Base-by-base conservation (phyloP, 345 rosid species). In the Rhodomyrtus tomentosa region DNA sequence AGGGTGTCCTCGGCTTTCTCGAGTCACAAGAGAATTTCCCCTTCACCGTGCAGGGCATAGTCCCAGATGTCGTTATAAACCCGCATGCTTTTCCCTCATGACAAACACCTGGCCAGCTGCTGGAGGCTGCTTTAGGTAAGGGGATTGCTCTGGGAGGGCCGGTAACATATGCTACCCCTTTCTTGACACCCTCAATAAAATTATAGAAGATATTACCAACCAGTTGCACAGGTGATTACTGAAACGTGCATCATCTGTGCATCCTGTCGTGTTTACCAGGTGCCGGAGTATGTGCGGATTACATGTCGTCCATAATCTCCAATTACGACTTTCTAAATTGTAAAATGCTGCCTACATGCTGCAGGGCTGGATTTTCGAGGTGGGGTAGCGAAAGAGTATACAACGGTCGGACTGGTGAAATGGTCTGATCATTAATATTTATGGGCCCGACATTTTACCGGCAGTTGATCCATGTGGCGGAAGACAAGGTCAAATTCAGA, bases 61-160 rank as follows among this genome's bases (percentile, higher is more conserved):
- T 95, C 88, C 98, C 98, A 49, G 98, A 97, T 86, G 87, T 95
- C 11, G 98, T 95, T 27, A 95, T 95, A 82, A 95, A 95, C 52
- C 99, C 98, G 0, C 98, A 95, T 53, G 98, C 98, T 36, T 95
- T 97, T 89, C 98, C 98, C 62, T 94, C 99, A 40, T 89, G 98
- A 84, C 99, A 95, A 89, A 95, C 98, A 74, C 98, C 98, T 1
- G 98, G 98, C 80, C 98, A 95, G 88, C 95, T 97, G 49, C 90
- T 97, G 85, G 98, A 95, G 89, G 98, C 98, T 89, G 96, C 96
- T 86, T 90, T 97, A 72, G 93, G 94, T n/a, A 95, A 95, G 91
- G 98, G 98, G 56, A 95, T 95, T 82, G 98, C 99, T 54, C 87
- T 90, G 84, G 92, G 95, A 84, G 94, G 95, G 58, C 85, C 85